Percentiles rank a stretch among this genome's conserved stretches.
Conservation (phyloP, 2,329 filamentous ascomycete species). For the Pestalotiopsis fici region DNA sequence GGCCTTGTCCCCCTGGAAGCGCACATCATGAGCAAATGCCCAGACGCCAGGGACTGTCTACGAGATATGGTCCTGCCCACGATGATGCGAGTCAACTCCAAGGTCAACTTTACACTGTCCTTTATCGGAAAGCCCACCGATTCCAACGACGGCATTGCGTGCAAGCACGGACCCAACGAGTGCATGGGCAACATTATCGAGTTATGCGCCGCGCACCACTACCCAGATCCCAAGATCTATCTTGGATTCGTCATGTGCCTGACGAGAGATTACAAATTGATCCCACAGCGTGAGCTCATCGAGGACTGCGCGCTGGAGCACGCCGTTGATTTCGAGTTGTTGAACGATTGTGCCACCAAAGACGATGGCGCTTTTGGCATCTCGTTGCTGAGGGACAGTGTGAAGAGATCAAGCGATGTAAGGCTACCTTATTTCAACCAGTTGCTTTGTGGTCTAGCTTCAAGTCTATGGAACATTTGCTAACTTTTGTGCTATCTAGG, state of each 20-base stretch:
- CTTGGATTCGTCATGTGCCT: constrained; percentile 95
- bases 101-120: constrained; percentile 88
- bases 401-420: constrained; percentile 62
- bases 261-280: constrained; percentile 71
- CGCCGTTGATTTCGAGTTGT: constrained; percentile 76
- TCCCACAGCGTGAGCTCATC: constrained; percentile 77
- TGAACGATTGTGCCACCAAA: constrained; percentile 80
- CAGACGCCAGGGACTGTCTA: constrained; percentile 85
- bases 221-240: constrained; percentile 82
- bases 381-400: constrained; percentile 67
- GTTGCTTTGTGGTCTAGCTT: not conserved
- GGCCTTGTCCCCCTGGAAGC: constrained; percentile 77
- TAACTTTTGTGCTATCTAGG: constrained; percentile 34
- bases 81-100: constrained; percentile 79
- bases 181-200: constrained; percentile 93
- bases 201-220: constrained; percentile 82
- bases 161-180: constrained; percentile 86
- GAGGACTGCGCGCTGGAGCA: constrained; percentile 90
- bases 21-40: constrained; percentile 97
- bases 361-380: constrained; percentile 75
- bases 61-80: constrained; percentile 78
- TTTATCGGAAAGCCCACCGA: constrained; percentile 82
- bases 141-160: constrained; percentile 76
- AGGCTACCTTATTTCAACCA: constrained; percentile 25
- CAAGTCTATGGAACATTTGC: not conserved